phyloP scores from a whole-genome alignment of 2,329 filamentous ascomycete genomes.

The Eurotiales sp. region DNA sequence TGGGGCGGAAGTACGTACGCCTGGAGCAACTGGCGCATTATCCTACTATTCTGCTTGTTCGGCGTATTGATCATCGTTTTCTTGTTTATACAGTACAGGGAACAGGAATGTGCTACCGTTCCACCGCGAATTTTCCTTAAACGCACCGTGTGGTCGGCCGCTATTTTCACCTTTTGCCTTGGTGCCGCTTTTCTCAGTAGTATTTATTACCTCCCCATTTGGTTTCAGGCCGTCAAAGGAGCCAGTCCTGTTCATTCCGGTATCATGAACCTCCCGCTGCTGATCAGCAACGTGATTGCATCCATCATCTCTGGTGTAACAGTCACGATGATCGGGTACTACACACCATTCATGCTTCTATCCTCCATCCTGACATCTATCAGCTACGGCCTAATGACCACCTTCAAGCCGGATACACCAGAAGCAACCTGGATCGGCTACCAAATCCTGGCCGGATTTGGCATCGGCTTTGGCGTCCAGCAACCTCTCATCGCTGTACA shows the following conservation, averaged over 20 bases:
- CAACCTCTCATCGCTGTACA: constrained; percentile 18
- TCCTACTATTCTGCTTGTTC: constrained; percentile 49
- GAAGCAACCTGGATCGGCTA: constrained; percentile 23
- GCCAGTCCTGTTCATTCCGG: constrained; percentile 32
- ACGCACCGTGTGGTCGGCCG: constrained; percentile 40
- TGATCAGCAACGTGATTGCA: constrained; percentile 31
- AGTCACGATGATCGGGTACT: constrained; percentile 26
- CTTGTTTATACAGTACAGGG: constrained; percentile 27
- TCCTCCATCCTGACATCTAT: constrained; percentile 26
- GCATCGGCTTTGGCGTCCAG: constrained; percentile 19
- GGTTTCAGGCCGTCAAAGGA: constrained; percentile 39
- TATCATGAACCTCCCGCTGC: constrained; percentile 39
- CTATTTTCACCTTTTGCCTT: constrained; percentile 36
- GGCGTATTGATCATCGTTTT: constrained; percentile 46
- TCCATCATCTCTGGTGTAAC: constrained; percentile 27
- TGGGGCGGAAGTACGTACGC: constrained; percentile 36
- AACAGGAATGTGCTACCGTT: constrained; percentile 40
- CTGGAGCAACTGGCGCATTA: constrained; percentile 44
- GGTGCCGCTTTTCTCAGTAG: constrained; percentile 2
- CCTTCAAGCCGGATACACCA: constrained; percentile 23
- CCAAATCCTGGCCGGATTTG: constrained; percentile 21
- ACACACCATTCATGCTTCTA: constrained; percentile 24
- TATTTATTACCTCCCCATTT: constrained; percentile 47
- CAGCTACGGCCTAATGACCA: constrained; percentile 30
- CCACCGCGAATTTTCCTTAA: constrained; percentile 44